These are phyloP conservation scores for Suhomyces guaymorum DNA, from an alignment of 1,139 yeast species.

Conservation along the genomic window DNA sequence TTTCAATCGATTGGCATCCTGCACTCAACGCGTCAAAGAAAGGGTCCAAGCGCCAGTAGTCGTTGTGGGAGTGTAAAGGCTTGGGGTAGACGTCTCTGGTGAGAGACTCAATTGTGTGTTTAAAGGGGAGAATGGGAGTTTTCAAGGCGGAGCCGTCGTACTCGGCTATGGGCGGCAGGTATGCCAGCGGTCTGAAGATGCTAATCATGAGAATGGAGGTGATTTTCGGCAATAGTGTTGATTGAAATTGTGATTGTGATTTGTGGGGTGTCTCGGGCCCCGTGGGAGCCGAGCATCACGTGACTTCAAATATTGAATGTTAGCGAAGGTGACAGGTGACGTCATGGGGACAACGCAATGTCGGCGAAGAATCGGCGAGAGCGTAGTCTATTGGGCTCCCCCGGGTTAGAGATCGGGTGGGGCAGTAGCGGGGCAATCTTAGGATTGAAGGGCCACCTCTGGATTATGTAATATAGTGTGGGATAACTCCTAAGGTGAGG, in stretches of 20 bases:
- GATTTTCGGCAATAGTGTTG: too few relatives aligned
- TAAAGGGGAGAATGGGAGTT: conserved; percentile 19
- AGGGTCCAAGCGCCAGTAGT: conserved; percentile 68
- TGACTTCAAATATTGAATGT: too few relatives aligned
- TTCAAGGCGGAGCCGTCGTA: conserved; percentile 14
- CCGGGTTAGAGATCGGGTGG: too few relatives aligned
- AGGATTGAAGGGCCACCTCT: too few relatives aligned
- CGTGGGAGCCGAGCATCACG: conserved; percentile 3
- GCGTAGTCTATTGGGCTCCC: too few relatives aligned
- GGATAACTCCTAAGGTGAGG: too few relatives aligned
- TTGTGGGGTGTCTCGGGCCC: neutral
- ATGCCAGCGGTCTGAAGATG: conserved; percentile 13
- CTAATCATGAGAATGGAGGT: conserved; percentile 17
- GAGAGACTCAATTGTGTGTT: conserved; percentile 31
- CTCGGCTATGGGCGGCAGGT: conserved; percentile 1
- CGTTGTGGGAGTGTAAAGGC: conserved; percentile 72
- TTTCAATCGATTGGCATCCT: conserved; percentile 67
- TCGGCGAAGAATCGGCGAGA: too few relatives aligned
- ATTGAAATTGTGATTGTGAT: neutral
- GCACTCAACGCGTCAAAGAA: conserved; percentile 59
- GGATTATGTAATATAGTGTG: too few relatives aligned
- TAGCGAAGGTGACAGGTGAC: too few relatives aligned
- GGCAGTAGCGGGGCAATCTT: too few relatives aligned
- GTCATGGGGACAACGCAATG: too few relatives aligned
- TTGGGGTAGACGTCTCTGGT: conserved; percentile 52